Percentiles rank a stretch among this genome's conserved stretches.
Evolutionary conservation across 805 yeast genomes (phyloP).

Genomic region (Jamesozyma hellenica): DNA sequence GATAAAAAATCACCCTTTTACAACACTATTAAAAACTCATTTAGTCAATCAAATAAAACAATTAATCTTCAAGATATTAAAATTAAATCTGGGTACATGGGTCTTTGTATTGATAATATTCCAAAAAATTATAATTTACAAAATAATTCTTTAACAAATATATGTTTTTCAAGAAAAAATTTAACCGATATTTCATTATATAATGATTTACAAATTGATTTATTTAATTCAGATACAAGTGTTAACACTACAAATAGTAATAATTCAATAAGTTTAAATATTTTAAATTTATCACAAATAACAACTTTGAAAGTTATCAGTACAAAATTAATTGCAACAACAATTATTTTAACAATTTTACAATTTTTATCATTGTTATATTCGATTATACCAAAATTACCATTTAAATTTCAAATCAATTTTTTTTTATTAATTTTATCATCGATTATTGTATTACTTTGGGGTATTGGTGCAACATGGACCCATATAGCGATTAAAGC

Average conservation of each 20-base stretch:
- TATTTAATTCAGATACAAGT: constrained; percentile 19
- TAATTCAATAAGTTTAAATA: constrained; percentile 28
- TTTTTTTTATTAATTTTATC: constrained; percentile 28
- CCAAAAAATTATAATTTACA: constrained; percentile 17
- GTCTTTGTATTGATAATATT: constrained; percentile 40
- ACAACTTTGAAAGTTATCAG: constrained; percentile 40
- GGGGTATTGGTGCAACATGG: constrained; percentile 63
- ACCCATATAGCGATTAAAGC: constrained; percentile 46
- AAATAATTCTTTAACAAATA: constrained; percentile 6
- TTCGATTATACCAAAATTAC: constrained; percentile 40
- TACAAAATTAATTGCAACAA: constrained; percentile 44
- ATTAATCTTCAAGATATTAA: constrained; percentile 31
- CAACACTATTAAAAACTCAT: constrained; percentile 33
- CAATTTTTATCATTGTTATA: constrained; percentile 37
- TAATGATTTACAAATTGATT: constrained; percentile 19
- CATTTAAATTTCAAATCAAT: constrained; percentile 28
- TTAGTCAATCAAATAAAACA: constrained; percentile 25
- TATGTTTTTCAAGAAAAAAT: constrained; percentile 23
- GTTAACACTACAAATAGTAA: constrained; percentile 10
- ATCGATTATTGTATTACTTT: constrained; percentile 34
- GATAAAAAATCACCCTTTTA: constrained; percentile 37
- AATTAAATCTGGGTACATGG: constrained; percentile 46
- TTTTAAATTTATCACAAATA: constrained; percentile 37
- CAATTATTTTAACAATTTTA: constrained; percentile 35
- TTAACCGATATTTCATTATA: constrained; percentile 16